Evolutionary conservation across 1,139 yeast species (phyloP), one percentile per base, ranked within the genome.

Genomic region (Blastobotrys petasosporus): DNA sequence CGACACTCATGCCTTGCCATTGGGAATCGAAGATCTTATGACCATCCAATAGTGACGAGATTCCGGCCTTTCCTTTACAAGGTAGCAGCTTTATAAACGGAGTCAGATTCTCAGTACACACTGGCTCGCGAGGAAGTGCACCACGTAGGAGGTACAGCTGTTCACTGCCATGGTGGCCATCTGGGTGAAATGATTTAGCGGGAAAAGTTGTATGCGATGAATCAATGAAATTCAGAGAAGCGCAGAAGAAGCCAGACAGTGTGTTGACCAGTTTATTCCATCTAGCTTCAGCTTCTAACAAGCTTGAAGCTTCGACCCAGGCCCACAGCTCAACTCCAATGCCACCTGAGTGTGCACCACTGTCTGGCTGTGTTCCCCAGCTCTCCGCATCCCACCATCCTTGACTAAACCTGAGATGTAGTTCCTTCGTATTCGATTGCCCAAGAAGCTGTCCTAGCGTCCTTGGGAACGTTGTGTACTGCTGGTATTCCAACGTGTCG

Each of bases 251-350:
- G 1, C 98, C 98, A 1, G 96, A 85, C 46, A 94, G 70, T 1
- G 84, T 76, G 57, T 86, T 83, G 9, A 86, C 80, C 37, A 94
- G 69, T 42, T 73, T 70, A 51, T 69, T 73, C 98, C 98, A 94
- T 42, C 76, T 71, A 3, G 66, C 55, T 51, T 74, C 73, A 1
- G 94, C 94, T 4, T 71, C 75, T 1, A 68, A 71, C 38, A 74
- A 66, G 29, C 72, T 59, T 1, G 65, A 67, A 0, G 94, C 92
- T 58, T 84, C 94, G 20, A 92, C 75, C 41, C 80, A 74, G 0
- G 97, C 94, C 86, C 94, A 86, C 9, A 92, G 62, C 63, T 94
- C 99, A 9, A 92, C 96, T 31, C 99, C 99, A 2, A 94, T 85
- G 1, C 98, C 98, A 17, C 98, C 98, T 45, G 90, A 75, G 47